Conservation (phyloP, 306 rosid genomes). For the Cajanus cajan region DNA sequence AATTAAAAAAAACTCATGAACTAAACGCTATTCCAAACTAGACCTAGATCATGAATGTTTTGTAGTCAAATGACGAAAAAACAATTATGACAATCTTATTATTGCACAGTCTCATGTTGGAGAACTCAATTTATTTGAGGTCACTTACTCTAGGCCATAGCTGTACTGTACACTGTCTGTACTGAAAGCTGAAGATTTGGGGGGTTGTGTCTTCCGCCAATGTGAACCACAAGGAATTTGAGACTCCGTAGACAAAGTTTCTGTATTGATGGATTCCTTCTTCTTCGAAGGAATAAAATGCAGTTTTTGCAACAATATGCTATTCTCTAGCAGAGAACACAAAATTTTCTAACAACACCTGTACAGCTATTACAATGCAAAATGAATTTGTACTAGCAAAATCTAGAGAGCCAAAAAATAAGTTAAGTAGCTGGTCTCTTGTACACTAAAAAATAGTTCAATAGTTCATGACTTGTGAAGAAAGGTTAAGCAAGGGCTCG, state of each 20-base stretch:
- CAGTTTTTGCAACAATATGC: conserved; percentile 33
- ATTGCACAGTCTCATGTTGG: background rate
- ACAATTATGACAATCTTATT: no score
- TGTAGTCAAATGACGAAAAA: no score
- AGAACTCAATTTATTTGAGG: background rate
- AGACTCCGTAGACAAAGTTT: background rate
- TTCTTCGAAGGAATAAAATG: conserved; percentile 28
- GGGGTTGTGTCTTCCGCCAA: background rate
- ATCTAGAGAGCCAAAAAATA: conserved; percentile 29
- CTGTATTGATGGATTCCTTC: conserved; percentile 34
- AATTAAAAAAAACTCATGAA: background rate
- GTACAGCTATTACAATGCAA: conserved; percentile 37
- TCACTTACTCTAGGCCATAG: background rate
- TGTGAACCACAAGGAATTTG: background rate
- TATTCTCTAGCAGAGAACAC: conserved; percentile 31
- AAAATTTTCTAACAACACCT: conserved; percentile 31
- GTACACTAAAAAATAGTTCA: conserved; percentile 35
- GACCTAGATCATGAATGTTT: background rate
- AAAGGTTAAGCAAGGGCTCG: conserved; percentile 65
- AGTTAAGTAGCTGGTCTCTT: conserved; percentile 3
- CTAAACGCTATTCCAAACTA: background rate
- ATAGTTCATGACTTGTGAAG: conserved; percentile 60
- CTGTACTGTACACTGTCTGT: background rate
- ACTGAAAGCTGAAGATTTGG: background rate
- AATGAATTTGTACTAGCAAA: conserved; percentile 23